Conservation (phyloP, 345 rosid genomes). For the Citropsis articulata region DNA sequence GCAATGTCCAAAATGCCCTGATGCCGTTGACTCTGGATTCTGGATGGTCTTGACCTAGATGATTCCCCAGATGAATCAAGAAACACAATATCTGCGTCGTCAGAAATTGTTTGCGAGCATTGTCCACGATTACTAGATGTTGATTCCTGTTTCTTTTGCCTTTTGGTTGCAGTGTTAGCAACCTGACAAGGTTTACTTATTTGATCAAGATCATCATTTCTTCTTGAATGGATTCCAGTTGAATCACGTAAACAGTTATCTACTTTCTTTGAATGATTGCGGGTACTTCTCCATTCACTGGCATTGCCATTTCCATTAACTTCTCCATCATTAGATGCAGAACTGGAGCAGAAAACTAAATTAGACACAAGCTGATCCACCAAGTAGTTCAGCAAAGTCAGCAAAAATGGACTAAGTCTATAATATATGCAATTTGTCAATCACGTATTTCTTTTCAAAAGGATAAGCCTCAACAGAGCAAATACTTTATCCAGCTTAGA, state of each 20-base stretch:
- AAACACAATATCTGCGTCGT: constrained; percentile 44
- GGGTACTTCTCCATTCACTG: constrained; percentile 67
- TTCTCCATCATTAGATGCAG: constrained; percentile 20
- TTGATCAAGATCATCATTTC: constrained; percentile 18
- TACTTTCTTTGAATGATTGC: constrained; percentile 20
- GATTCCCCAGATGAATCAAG: constrained; percentile 58
- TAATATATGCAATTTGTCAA: background rate
- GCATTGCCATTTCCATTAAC: constrained; percentile 25
- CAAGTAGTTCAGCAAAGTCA: background rate
- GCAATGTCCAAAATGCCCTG: constrained; percentile 33
- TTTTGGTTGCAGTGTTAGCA: constrained; percentile 27
- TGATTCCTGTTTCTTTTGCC: constrained; percentile 33
- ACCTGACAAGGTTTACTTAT: constrained; percentile 14
- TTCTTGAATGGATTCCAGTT: constrained; percentile 9
- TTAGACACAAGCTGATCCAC: constrained; percentile 9
- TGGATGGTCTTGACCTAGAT: constrained; percentile 54
- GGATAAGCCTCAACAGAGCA: background rate
- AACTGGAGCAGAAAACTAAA: constrained; percentile 27
- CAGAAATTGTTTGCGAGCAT: constrained; percentile 31
- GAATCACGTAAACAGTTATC: constrained; percentile 5
- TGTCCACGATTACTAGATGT: constrained; percentile 38
- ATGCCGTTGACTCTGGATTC: constrained; percentile 30
- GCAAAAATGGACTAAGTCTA: background rate
- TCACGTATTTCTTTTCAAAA: background rate
- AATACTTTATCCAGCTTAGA: constrained; percentile 1